A percentile compares a stretch with the other conserved stretches of the same genome.
Evolutionary conservation across 2,329 filamentous ascomycete genomes (phyloP).

Genomic region (Elsinoe arachidis): DNA sequence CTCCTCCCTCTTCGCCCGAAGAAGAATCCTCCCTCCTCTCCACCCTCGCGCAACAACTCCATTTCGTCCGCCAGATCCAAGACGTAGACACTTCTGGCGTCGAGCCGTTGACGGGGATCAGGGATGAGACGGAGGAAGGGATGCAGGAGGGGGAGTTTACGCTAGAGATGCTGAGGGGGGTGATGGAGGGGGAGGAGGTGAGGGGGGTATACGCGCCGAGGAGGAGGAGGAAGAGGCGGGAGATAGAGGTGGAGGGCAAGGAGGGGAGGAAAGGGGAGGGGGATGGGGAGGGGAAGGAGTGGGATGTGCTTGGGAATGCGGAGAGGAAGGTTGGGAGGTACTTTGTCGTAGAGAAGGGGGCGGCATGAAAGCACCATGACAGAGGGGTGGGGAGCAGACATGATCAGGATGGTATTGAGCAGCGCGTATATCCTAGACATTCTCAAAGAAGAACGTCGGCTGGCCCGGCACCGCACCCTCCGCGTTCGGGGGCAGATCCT

Average conservation of each 20-base stretch:
- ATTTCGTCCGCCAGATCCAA: conserved; percentile 84
- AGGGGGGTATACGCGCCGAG: conserved; percentile 46
- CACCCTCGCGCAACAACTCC: conserved; percentile 71
- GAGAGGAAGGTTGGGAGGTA: conserved; percentile 60
- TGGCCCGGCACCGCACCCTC: conserved; percentile 72
- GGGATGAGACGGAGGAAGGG: conserved; percentile 62
- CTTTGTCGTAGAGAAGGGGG: conserved; percentile 65
- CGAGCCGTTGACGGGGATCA: conserved; percentile 65
- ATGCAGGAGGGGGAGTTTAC: conserved; percentile 51
- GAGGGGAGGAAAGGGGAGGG: conserved; percentile 30
- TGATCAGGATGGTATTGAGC: neutral
- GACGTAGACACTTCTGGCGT: conserved; percentile 64
- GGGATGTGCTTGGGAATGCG: conserved; percentile 62
- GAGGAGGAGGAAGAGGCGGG: conserved; percentile 37
- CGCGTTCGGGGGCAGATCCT: conserved; percentile 51
- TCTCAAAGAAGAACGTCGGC: conserved; percentile 79
- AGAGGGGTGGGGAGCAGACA: neutral
- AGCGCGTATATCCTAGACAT: conserved; percentile 44
- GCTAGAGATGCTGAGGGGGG: conserved; percentile 47
- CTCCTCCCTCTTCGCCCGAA: conserved; percentile 52
- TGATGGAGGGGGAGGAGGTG: conserved; percentile 52
- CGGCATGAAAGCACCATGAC: conserved; percentile 17
- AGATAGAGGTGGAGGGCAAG: conserved; percentile 43
- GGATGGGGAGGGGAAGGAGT: conserved; percentile 51
- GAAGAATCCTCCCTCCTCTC: conserved; percentile 64